Evolutionary conservation across 768 basidiomycete genomes (phyloP).

Genomic region (Trametes maxima): DNA sequence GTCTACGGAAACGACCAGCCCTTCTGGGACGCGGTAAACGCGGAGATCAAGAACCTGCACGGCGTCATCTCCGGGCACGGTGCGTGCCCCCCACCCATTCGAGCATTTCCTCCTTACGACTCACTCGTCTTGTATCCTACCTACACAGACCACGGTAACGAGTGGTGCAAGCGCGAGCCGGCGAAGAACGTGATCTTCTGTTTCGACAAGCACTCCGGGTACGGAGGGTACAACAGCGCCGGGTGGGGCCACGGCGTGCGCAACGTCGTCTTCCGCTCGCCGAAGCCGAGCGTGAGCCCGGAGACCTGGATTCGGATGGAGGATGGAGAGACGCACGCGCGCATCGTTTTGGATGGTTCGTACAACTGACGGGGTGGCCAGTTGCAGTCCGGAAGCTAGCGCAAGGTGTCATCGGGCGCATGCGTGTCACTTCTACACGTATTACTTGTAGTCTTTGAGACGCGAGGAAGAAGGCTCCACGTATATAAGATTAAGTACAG

Average conservation of each 20-base stretch:
- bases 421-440: no score
- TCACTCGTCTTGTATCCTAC: neutral
- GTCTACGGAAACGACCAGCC: constrained; percentile 50
- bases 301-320: constrained; percentile 71
- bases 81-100: constrained; percentile 32
- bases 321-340: constrained; percentile 57
- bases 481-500: no score
- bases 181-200: constrained; percentile 68
- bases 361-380: constrained; percentile 31
- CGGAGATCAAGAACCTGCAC: constrained; percentile 63
- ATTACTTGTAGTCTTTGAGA: no score
- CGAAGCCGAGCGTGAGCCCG: constrained; percentile 46
- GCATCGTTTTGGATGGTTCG: constrained; percentile 48
- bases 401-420: neutral
- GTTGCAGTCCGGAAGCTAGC: neutral
- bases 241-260: constrained; percentile 70
- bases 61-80: constrained; percentile 75
- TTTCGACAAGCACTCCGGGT: constrained; percentile 81
- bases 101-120: neutral
- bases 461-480: no score
- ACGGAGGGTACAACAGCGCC: constrained; percentile 54
- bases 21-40: constrained; percentile 65
- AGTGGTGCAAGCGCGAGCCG: constrained; percentile 75
- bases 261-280: constrained; percentile 59
- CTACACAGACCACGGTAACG: constrained; percentile 68